Percentiles rank a stretch among this genome's conserved stretches.
These are phyloP conservation scores for Vicia faba DNA, from an alignment of 306 rosid genomes.

Conservation along the genomic window DNA sequence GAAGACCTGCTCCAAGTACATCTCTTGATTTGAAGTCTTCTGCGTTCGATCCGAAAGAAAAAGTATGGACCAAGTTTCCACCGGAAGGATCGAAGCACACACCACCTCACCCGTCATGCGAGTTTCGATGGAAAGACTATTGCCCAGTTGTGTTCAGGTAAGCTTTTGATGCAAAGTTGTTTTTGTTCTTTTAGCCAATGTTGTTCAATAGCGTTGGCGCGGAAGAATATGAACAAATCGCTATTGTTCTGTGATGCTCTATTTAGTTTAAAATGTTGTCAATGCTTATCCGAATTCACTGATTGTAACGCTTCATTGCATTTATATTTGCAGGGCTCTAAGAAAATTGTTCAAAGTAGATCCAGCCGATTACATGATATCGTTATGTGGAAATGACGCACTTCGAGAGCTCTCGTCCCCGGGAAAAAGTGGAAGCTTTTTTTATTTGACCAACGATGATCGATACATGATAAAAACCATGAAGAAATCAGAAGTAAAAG, in stretches of 20 bases:
- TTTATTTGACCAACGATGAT: conserved; percentile 92
- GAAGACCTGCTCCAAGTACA: conserved; percentile 95
- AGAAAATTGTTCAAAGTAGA: conserved; percentile 94
- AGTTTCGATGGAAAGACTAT: conserved; percentile 96
- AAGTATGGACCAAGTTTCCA: conserved; percentile 97
- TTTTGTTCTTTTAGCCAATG: not conserved
- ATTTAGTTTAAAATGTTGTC: not conserved
- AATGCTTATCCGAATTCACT: conserved; percentile 4
- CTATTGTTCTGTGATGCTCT: not conserved
- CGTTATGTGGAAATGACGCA: conserved; percentile 94
- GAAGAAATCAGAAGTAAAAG: conserved; percentile 94
- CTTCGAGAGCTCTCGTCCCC: conserved; percentile 98
- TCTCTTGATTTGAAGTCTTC: conserved; percentile 86
- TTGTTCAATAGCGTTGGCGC: not conserved
- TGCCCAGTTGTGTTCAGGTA: conserved; percentile 98
- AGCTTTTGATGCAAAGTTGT: conserved; percentile 27
- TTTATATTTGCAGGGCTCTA: conserved; percentile 71
- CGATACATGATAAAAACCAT: conserved; percentile 98
- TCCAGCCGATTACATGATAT: conserved; percentile 97
- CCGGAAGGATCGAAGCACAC: conserved; percentile 97
- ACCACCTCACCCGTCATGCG: conserved; percentile 87
- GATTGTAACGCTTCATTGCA: conserved; percentile 28
- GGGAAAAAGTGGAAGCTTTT: conserved; percentile 98
- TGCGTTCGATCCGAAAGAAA: conserved; percentile 92
- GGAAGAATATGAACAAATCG: not conserved